These are phyloP conservation scores for Rehmannia glutinosa DNA, from an alignment of 257 asterid species.

Conservation along the genomic window DNA sequence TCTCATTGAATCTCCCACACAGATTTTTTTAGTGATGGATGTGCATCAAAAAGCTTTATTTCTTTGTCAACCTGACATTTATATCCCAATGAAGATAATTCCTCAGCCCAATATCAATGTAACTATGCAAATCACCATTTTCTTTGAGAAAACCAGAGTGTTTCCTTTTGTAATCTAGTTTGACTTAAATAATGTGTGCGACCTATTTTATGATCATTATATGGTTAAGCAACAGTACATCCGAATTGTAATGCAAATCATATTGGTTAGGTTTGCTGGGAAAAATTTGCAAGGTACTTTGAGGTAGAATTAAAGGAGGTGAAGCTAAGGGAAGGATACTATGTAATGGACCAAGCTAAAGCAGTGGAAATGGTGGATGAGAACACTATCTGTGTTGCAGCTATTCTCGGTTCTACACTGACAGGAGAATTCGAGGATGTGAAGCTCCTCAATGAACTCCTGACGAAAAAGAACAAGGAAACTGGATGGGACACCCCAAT, in stretches of 20 bases:
- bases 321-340: conserved; percentile 63
- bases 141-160: too few relatives aligned
- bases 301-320: conserved; percentile 82
- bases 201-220: neutral
- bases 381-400: conserved; percentile 73
- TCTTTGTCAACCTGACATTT: too few relatives aligned
- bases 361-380: conserved; percentile 79
- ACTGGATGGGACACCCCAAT: conserved; percentile 78
- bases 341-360: conserved; percentile 58
- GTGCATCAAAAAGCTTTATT: too few relatives aligned
- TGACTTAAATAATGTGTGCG: too few relatives aligned
- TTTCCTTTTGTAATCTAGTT: too few relatives aligned
- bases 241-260: neutral
- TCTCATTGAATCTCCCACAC: too few relatives aligned
- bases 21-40: too few relatives aligned
- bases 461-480: conserved; percentile 47
- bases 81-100: too few relatives aligned
- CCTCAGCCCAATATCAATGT: too few relatives aligned
- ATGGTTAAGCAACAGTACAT: neutral
- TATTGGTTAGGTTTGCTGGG: conserved; percentile 65
- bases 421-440: conserved; percentile 82
- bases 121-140: too few relatives aligned
- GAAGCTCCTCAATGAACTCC: conserved; percentile 58
- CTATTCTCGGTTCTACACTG: conserved; percentile 77
- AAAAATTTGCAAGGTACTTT: conserved; percentile 71